These are phyloP conservation scores for Geotrichum klebahnii DNA, from an alignment of 1,139 yeast genomes.

Conservation along the genomic window DNA sequence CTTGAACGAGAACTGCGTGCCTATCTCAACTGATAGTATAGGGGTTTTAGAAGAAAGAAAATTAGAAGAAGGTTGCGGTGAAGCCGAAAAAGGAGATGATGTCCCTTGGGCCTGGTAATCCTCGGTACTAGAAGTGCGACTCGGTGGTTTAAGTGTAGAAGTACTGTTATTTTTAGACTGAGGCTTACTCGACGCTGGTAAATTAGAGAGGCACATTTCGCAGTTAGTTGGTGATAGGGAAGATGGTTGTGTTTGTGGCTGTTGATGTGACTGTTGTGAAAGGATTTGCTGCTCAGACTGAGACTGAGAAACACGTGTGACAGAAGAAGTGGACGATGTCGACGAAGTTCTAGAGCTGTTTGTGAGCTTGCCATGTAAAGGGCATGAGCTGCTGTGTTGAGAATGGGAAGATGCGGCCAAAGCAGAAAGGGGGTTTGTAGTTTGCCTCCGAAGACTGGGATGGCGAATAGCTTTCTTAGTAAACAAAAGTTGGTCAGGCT, in stretches of 20 bases:
- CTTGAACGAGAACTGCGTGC: constrained; percentile 37
- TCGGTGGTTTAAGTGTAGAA: background rate
- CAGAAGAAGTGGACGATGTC: constrained; percentile 2
- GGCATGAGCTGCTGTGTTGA: background rate
- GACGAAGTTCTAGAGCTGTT: background rate
- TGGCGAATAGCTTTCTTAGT: constrained; percentile 22
- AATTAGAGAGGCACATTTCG: constrained; percentile 7
- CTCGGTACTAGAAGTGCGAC: background rate
- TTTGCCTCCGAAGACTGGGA: constrained; percentile 1
- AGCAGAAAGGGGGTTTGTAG: background rate
- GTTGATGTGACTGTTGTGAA: background rate
- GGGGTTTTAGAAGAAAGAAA: constrained; percentile 14
- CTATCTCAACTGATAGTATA: constrained; percentile 32
- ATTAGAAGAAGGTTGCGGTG: constrained; percentile 3
- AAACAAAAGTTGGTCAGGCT: constrained; percentile 21
- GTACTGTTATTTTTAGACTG: background rate
- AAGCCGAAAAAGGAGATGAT: background rate
- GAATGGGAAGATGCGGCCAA: background rate
- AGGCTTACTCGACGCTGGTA: background rate
- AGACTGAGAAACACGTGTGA: too few species aligned
- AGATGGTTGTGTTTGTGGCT: background rate
- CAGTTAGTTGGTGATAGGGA: constrained; percentile 2
- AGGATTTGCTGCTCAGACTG: too few species aligned
- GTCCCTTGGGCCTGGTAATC: background rate
- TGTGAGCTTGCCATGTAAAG: background rate